Evolutionary conservation across 2,329 filamentous ascomycete species (phyloP).

Genomic region (Hypoxylon sp.): DNA sequence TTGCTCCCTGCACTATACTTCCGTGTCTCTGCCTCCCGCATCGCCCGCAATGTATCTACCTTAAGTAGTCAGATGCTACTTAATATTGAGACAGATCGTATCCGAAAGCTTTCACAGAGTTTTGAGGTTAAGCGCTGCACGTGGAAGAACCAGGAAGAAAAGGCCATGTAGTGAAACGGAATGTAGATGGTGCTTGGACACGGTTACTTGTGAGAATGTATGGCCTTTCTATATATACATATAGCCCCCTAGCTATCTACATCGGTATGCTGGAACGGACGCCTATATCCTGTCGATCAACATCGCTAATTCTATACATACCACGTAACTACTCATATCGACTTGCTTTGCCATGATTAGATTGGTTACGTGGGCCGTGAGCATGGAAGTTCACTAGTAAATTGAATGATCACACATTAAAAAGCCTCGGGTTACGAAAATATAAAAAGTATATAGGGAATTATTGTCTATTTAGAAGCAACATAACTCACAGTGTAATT

Average conservation of each 20-base stretch:
- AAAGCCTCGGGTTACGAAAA: neutral
- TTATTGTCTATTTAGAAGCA: neutral
- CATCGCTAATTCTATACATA: conserved; percentile 21
- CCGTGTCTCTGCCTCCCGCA: conserved; percentile 1
- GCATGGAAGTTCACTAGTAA: neutral
- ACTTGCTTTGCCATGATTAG: neutral
- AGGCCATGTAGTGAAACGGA: conserved; percentile 6
- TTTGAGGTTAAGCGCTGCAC: conserved; percentile 3
- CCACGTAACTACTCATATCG: neutral
- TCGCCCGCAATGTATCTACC: conserved; percentile 25
- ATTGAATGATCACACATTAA: neutral
- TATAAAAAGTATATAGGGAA: neutral
- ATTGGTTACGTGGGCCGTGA: neutral
- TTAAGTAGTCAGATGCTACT: conserved; percentile 5
- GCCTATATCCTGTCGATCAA: conserved; percentile 3
- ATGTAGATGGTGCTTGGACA: conserved; percentile 29
- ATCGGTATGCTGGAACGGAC: neutral
- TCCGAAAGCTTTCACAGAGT: neutral
- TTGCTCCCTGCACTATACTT: conserved; percentile 7
- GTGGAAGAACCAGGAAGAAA: conserved; percentile 2
- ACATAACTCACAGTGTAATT: neutral
- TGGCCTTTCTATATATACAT: conserved; percentile 37
- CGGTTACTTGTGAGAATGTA: conserved; percentile 38
- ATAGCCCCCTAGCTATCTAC: conserved; percentile 4
- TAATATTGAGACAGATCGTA: conserved; percentile 9